Conservation (phyloP, 108 stramenopile genomes). For the Cyclotella choctawhatcheeana region DNA sequence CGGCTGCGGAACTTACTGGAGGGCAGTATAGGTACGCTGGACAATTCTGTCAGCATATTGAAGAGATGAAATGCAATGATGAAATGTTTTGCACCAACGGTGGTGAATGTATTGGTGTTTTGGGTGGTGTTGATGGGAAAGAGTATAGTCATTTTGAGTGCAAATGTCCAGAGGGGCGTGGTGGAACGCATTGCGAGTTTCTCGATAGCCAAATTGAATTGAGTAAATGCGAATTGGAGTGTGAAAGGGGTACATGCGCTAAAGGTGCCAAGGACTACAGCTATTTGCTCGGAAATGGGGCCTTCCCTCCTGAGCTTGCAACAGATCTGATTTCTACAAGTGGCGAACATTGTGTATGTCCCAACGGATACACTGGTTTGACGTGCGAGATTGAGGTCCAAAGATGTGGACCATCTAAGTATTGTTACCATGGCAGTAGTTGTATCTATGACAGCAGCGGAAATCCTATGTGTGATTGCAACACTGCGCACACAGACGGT, state of each 20-base stretch:
- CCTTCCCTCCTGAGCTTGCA: conserved; percentile 29
- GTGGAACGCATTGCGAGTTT: conserved; percentile 46
- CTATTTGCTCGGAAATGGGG: conserved; percentile 31
- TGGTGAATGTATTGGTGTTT: conserved; percentile 26
- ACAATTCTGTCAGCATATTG: conserved; percentile 44
- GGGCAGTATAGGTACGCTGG: conserved; percentile 26
- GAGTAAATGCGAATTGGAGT: conserved; percentile 27
- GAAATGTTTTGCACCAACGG: conserved; percentile 53
- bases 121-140: background rate
- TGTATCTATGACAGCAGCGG: conserved; percentile 40
- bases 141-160: conserved; percentile 19
- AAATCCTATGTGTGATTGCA: conserved; percentile 40
- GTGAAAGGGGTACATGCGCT: conserved; percentile 36
- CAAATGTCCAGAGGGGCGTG: conserved; percentile 24
- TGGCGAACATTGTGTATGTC: conserved; percentile 52
- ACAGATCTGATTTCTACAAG: conserved; percentile 31
- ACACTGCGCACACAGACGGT: conserved; percentile 31
- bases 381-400: conserved; percentile 44
- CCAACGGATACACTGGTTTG: conserved; percentile 40
- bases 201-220: conserved; percentile 14
- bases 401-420: conserved; percentile 22
- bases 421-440: conserved; percentile 50
- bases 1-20: conserved; percentile 12
- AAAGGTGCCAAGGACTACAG: conserved; percentile 44
- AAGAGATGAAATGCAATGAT: conserved; percentile 32